Conservation (phyloP, 495 filamentous ascomycete species). For the Penicillium coprophilum region DNA sequence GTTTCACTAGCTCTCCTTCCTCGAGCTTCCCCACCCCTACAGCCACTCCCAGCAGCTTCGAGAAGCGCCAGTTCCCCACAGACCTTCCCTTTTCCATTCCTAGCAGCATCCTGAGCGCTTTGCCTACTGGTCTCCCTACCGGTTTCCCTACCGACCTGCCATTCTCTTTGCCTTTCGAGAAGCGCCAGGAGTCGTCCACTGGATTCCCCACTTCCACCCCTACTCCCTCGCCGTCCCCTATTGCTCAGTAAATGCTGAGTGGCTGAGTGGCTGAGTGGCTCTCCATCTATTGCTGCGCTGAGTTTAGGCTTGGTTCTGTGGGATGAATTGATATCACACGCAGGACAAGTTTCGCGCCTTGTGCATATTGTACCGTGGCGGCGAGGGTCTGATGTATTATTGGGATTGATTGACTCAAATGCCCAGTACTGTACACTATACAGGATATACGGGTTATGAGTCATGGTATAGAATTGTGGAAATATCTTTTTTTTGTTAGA, state of each 20-base stretch:
- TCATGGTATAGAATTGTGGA: neutral
- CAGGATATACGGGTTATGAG: conserved; percentile 1
- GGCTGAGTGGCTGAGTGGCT: neutral
- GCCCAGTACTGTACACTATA: conserved; percentile 4
- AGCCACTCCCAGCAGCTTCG: neutral
- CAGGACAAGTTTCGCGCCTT: neutral
- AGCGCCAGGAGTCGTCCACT: neutral
- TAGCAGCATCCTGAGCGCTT: neutral
- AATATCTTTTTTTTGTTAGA: neutral
- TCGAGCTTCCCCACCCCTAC: neutral
- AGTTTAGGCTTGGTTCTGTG: neutral
- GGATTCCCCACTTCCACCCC: neutral
- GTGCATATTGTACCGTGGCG: neutral
- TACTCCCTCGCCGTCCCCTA: neutral
- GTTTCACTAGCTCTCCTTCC: too few species aligned
- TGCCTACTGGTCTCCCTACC: neutral
- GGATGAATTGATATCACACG: neutral
- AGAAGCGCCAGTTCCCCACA: conserved; percentile 4
- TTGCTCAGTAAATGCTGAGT: neutral
- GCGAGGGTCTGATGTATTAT: conserved; percentile 3
- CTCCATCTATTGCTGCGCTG: neutral
- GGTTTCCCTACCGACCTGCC: neutral
- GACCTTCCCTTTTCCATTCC: neutral
- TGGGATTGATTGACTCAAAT: conserved; percentile 8
- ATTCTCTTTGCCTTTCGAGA: neutral